A percentile compares a stretch with the other conserved stretches of the same genome.
phyloP scores from a whole-genome alignment of 1,284 basidiomycete genomes.

The Lentinula novae-zelandiae region DNA sequence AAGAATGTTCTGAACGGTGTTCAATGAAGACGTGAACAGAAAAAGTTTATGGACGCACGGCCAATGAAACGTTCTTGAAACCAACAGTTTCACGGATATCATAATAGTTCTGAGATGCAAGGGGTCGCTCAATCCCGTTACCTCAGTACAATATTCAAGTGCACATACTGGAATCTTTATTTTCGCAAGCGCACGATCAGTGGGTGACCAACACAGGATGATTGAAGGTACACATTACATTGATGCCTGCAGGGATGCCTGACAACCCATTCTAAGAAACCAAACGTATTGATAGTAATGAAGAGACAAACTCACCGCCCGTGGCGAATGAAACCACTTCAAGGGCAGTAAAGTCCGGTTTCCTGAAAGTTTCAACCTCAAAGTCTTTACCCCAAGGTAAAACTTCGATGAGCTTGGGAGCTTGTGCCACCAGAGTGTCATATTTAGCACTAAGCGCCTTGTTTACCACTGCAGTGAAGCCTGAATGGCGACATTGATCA shows the following conservation, averaged over 20 bases:
- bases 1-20: slow-evolving; percentile 59
- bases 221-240: slow-evolving; percentile 38
- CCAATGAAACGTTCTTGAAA: slow-evolving; percentile 81
- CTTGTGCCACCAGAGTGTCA: slow-evolving; percentile 68
- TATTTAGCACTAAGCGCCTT: slow-evolving; percentile 80
- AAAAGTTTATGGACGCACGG: slow-evolving; percentile 36
- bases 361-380: slow-evolving; percentile 79
- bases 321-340: slow-evolving; percentile 80
- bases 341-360: slow-evolving; percentile 84
- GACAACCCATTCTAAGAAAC: background rate
- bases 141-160: background rate
- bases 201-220: background rate
- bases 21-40: background rate
- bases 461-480: slow-evolving; percentile 85
- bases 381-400: slow-evolving; percentile 83
- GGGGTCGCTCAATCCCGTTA: background rate
- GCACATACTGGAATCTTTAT: slow-evolving; percentile 59
- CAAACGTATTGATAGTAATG: no score
- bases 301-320: slow-evolving; percentile 45
- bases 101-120: slow-evolving; percentile 60
- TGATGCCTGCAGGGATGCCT: slow-evolving; percentile 84
- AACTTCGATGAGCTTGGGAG: slow-evolving; percentile 73
- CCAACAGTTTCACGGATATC: slow-evolving; percentile 75
- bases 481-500: slow-evolving; percentile 30
- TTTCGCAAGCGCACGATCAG: slow-evolving; percentile 1